A percentile compares a stretch with the other conserved stretches of the same genome.
Evolutionary conservation across 805 yeast species (phyloP).

Genomic region (Pichia nakasei): DNA sequence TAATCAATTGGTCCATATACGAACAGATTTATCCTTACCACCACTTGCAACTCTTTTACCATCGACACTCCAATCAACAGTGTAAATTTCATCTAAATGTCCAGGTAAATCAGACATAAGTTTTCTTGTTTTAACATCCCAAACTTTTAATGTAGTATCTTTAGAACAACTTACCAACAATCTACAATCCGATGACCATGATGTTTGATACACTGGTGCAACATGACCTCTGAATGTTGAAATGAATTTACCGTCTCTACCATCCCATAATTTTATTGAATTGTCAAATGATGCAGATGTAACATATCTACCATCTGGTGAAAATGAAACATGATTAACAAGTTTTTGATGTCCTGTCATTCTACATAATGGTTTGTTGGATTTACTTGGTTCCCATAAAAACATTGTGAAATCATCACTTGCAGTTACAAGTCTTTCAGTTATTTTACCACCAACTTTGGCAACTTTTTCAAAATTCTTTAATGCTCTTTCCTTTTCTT

Average conservation of each 20-base stretch:
- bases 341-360: slow-evolving; percentile 98
- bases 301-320: slow-evolving; percentile 88
- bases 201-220: slow-evolving; percentile 94
- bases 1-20: slow-evolving; percentile 87
- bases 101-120: slow-evolving; percentile 89
- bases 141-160: slow-evolving; percentile 91
- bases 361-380: slow-evolving; percentile 77
- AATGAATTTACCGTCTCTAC: slow-evolving; percentile 79
- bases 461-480: slow-evolving; percentile 57
- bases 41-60: slow-evolving; percentile 95
- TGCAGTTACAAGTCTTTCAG: slow-evolving; percentile 86
- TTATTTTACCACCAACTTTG: slow-evolving; percentile 40
- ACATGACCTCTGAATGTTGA: slow-evolving; percentile 95
- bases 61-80: slow-evolving; percentile 97
- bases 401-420: slow-evolving; percentile 98
- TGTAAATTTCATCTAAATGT: slow-evolving; percentile 89
- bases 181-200: slow-evolving; percentile 95
- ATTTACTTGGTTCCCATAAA: slow-evolving; percentile 84
- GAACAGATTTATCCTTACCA: slow-evolving; percentile 89
- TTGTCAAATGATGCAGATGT: slow-evolving; percentile 95
- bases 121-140: slow-evolving; percentile 88
- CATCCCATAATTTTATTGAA: slow-evolving; percentile 94
- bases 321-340: slow-evolving; percentile 90
- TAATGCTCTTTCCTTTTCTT: slow-evolving; percentile 44
- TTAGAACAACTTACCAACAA: slow-evolving; percentile 88